Percentiles rank a stretch among this genome's conserved stretches.
Evolutionary conservation across 2,329 filamentous ascomycete genomes (phyloP).

Genomic region (Nemania serpens): DNA sequence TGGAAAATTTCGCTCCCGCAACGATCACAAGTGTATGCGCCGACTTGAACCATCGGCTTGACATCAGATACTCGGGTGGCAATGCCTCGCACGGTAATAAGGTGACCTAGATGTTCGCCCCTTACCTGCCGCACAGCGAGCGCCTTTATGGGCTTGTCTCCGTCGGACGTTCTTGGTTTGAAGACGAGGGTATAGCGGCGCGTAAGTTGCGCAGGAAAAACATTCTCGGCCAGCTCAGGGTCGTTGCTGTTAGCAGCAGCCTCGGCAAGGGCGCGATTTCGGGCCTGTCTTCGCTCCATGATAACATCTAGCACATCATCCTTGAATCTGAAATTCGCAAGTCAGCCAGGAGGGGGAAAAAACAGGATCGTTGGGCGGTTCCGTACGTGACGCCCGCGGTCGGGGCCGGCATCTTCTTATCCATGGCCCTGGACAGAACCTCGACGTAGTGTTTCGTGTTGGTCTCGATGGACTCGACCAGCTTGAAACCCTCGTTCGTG

Average conservation of each 20-base stretch:
- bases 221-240: constrained; percentile 68
- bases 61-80: constrained; percentile 95
- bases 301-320: constrained; percentile 97
- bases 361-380: neutral
- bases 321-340: constrained; percentile 74
- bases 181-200: constrained; percentile 95
- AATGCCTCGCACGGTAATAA: constrained; percentile 94
- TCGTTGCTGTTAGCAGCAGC: constrained; percentile 70
- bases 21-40: constrained; percentile 95
- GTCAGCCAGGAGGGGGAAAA: constrained; percentile 35
- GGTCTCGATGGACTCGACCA: constrained; percentile 82
- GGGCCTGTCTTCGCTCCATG: constrained; percentile 85
- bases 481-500: constrained; percentile 67
- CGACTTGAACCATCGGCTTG: constrained; percentile 96
- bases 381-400: constrained; percentile 75
- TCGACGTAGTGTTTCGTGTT: constrained; percentile 98
- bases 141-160: constrained; percentile 64
- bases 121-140: constrained; percentile 92
- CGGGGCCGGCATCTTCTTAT: constrained; percentile 81
- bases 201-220: constrained; percentile 90
- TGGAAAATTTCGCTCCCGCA: constrained; percentile 98
- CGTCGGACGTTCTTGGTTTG: constrained; percentile 81
- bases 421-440: constrained; percentile 83
- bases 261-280: constrained; percentile 77
- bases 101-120: constrained; percentile 87